Conservation (phyloP, 805 yeast genomes). For the Schizosaccharomyces osmophilus region DNA sequence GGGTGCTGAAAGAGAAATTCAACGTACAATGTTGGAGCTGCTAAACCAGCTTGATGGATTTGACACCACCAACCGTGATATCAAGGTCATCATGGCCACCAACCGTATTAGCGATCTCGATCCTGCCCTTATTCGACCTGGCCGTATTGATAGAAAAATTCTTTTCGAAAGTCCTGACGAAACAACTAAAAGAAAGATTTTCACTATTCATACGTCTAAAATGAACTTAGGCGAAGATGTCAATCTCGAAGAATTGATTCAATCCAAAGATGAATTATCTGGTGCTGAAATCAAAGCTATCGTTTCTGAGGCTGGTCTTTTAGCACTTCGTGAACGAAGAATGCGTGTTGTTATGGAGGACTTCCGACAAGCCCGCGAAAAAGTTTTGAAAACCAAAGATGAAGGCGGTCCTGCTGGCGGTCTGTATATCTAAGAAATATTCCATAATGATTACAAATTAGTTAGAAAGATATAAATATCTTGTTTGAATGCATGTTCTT, state of each 20-base stretch:
- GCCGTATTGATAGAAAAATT: constrained; percentile 88
- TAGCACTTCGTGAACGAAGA: constrained; percentile 86
- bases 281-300: constrained; percentile 97
- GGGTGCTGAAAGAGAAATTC: constrained; percentile 93
- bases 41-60: constrained; percentile 90
- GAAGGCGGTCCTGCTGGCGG: constrained; percentile 82
- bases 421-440: constrained; percentile 33
- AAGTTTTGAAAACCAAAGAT: constrained; percentile 85
- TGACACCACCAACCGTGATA: constrained; percentile 59
- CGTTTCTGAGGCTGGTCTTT: constrained; percentile 89
- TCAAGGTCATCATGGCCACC: constrained; percentile 94
- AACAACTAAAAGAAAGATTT: constrained; percentile 74
- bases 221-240: constrained; percentile 79
- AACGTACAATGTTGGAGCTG: constrained; percentile 90
- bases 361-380: constrained; percentile 78
- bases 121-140: constrained; percentile 91
- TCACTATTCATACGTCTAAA: constrained; percentile 74
- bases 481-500: too few relatives aligned
- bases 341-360: constrained; percentile 93
- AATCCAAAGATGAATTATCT: constrained; percentile 75
- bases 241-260: constrained; percentile 67
- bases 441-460: too few relatives aligned
- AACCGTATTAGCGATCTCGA: constrained; percentile 82
- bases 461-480: too few relatives aligned
- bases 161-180: constrained; percentile 90